Percentiles rank a stretch among this genome's conserved stretches.
Evolutionary conservation across 2,329 filamentous ascomycete genomes (phyloP).

Genomic region (Pseudocercospora fuligena): DNA sequence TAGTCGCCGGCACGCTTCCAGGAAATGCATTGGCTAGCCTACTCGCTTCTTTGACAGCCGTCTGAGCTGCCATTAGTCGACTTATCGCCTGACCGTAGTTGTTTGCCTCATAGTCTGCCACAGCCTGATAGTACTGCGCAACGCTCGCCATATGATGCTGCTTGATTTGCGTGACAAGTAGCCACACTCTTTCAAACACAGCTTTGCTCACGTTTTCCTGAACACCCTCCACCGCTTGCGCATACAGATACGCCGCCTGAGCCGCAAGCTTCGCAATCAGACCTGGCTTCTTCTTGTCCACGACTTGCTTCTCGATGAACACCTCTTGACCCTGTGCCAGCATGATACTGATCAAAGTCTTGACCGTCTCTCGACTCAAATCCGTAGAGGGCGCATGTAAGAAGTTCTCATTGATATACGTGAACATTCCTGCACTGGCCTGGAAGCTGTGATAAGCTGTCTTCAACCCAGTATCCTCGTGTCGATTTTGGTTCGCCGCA

Average conservation of each 20-base stretch:
- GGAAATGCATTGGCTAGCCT: conserved; percentile 80
- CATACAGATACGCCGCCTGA: conserved; percentile 86
- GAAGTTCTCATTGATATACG: conserved; percentile 99
- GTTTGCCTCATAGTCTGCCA: conserved; percentile 87
- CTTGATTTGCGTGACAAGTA: conserved; percentile 82
- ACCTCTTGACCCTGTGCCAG: conserved; percentile 96
- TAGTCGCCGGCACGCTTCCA: conserved; percentile 73
- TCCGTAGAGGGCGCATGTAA: conserved; percentile 96
- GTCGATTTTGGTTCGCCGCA: conserved; percentile 88
- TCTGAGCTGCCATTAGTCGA: conserved; percentile 80
- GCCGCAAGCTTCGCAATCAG: conserved; percentile 91
- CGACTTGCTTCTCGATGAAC: conserved; percentile 93
- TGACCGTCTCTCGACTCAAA: conserved; percentile 91
- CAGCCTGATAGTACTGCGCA: conserved; percentile 90
- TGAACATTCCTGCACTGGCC: conserved; percentile 98
- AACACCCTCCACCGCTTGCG: conserved; percentile 83
- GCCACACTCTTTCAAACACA: conserved; percentile 94
- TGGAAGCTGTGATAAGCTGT: conserved; percentile 98
- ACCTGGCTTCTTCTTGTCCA: conserved; percentile 89
- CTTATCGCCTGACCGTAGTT: conserved; percentile 85
- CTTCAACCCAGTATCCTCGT: conserved; percentile 91
- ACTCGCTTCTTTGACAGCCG: conserved; percentile 76
- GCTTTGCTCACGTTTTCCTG: conserved; percentile 91
- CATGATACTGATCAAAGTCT: conserved; percentile 89
- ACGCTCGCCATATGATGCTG: conserved; percentile 80